These are phyloP conservation scores for Colletotrichum camelliae DNA, from an alignment of 2,329 filamentous ascomycete genomes.

Conservation along the genomic window DNA sequence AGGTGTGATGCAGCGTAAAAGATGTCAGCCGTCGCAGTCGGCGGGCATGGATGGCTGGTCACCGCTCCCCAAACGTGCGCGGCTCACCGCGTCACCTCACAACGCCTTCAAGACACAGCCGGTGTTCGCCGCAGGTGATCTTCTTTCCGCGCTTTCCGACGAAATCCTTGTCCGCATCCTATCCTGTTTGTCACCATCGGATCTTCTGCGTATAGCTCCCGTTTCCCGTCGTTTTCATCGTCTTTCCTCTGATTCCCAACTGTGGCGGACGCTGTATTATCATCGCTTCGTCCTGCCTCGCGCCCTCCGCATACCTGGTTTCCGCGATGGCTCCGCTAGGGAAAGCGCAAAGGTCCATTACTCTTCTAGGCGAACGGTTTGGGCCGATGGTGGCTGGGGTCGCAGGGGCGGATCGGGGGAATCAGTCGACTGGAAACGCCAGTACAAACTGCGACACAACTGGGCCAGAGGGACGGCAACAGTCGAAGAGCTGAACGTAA, in stretches of 20 bases:
- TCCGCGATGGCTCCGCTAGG: constrained; percentile 44
- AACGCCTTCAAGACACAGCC: neutral
- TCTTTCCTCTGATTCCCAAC: constrained; percentile 79
- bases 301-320: constrained; percentile 75
- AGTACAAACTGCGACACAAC: constrained; percentile 89
- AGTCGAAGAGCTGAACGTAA: constrained; percentile 76
- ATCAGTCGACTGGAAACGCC: constrained; percentile 81
- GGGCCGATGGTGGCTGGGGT: constrained; percentile 47
- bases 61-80: neutral
- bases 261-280: constrained; percentile 93
- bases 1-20: neutral
- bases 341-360: constrained; percentile 46
- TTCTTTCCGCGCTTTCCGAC: constrained; percentile 78
- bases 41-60: neutral
- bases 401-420: constrained; percentile 59
- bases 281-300: constrained; percentile 84
- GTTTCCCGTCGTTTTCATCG: constrained; percentile 78
- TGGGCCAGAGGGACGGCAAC: constrained; percentile 85
- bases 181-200: constrained; percentile 72
- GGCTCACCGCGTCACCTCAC: neutral
- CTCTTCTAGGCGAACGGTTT: constrained; percentile 47
- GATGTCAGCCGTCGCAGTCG: neutral
- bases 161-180: constrained; percentile 88
- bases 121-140: constrained; percentile 48
- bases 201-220: constrained; percentile 66